Conservation (phyloP, 257 asterid species). For the Solanum dulcamara region DNA sequence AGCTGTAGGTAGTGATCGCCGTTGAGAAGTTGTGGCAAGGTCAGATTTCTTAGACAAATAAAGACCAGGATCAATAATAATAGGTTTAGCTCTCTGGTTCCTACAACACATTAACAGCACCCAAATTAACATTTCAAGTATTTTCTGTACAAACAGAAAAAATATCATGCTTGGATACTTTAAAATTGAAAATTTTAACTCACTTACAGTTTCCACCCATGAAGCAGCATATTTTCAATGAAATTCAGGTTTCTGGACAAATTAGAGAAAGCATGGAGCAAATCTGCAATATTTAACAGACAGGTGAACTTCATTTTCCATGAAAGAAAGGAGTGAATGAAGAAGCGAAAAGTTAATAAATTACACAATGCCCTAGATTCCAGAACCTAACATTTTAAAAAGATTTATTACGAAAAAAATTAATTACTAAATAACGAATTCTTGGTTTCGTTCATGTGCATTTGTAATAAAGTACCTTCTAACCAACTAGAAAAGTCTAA, state of each 20-base stretch:
- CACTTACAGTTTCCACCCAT: slow-evolving; percentile 97
- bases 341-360: background rate
- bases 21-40: slow-evolving; percentile 77
- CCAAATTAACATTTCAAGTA: background rate
- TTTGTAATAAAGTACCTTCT: background rate
- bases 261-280: slow-evolving; percentile 77
- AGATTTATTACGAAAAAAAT: background rate
- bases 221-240: slow-evolving; percentile 72
- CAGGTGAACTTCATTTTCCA: background rate
- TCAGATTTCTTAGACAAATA: slow-evolving; percentile 88
- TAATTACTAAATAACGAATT: background rate
- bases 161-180: background rate
- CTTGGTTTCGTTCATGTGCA: background rate
- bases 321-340: background rate
- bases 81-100: slow-evolving; percentile 92
- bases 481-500: background rate
- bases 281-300: slow-evolving; percentile 48
- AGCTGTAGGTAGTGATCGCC: slow-evolving; percentile 82
- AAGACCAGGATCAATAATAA: slow-evolving; percentile 89
- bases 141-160: background rate
- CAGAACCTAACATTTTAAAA: background rate
- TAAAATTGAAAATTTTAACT: background rate
- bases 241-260: slow-evolving; percentile 78
- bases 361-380: background rate
- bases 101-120: slow-evolving; percentile 27